Evolutionary conservation across 148 eudicot genomes (phyloP).

Genomic region (Fagopyrum tataricum): DNA sequence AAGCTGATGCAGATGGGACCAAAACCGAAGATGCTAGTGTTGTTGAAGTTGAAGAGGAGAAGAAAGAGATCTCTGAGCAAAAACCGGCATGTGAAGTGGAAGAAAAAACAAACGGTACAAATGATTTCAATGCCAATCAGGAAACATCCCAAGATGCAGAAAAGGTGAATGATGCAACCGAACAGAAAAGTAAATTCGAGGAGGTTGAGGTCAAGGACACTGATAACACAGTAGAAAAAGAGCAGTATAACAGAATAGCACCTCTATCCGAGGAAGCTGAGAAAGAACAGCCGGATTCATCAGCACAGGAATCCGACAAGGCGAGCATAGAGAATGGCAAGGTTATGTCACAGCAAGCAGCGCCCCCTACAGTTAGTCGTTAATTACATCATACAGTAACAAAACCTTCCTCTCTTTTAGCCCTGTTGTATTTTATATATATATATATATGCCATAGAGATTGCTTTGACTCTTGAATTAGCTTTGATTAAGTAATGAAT

Average conservation of each 20-base stretch:
- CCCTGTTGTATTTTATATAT: neutral
- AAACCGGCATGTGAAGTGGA: neutral
- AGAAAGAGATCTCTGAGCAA: neutral
- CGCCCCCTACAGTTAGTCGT: slow-evolving; percentile 2
- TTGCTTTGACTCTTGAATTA: neutral
- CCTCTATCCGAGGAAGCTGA: neutral
- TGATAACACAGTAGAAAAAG: neutral
- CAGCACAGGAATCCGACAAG: slow-evolving; percentile 6
- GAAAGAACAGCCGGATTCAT: neutral
- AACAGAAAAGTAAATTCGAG: neutral
- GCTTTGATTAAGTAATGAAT: neutral
- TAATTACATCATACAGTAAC: slow-evolving; percentile 2
- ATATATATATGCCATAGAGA: neutral
- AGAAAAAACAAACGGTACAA: neutral
- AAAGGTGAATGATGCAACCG: neutral
- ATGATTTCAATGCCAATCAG: neutral
- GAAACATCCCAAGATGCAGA: neutral
- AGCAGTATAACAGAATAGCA: neutral
- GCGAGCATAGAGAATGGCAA: neutral
- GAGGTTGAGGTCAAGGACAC: neutral
- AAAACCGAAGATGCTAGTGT: neutral
- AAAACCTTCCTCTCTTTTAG: neutral
- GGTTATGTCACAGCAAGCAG: neutral
- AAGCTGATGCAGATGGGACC: neutral
- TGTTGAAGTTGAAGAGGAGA: neutral